Evolutionary conservation across 2,329 filamentous ascomycete genomes (phyloP).

Genomic region (Pleomassaria siparia): DNA sequence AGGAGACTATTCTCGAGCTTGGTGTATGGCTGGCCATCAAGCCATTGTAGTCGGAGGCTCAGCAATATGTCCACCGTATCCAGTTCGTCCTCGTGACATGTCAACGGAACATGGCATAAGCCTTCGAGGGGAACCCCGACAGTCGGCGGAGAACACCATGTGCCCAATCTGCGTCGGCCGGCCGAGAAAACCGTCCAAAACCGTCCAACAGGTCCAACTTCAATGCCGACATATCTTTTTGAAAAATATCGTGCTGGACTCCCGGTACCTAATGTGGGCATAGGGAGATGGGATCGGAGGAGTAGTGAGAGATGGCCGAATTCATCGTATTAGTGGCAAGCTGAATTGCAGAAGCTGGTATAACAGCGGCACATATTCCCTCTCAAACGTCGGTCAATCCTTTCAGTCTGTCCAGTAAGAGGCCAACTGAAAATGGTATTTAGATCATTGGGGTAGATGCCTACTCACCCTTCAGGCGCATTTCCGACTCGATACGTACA

Average conservation of each 20-base stretch:
- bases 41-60: no score
- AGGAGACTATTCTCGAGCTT: no score
- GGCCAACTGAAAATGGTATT: background rate
- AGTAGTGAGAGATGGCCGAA: background rate
- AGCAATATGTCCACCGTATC: no score
- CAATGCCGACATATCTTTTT: conserved; percentile 63
- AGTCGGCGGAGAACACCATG: no score
- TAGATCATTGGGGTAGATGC: background rate
- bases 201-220: no score
- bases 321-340: background rate
- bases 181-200: no score
- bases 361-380: background rate
- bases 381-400: background rate
- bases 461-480: background rate
- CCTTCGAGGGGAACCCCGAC: no score
- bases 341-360: background rate
- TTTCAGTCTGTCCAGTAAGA: background rate
- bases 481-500: background rate
- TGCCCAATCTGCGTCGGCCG: no score
- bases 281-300: conserved; percentile 55
- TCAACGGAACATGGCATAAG: no score
- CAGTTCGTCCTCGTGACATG: no score
- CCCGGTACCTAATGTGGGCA: conserved; percentile 80
- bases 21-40: no score
- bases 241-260: conserved; percentile 76